Evolutionary conservation across 2,329 filamentous ascomycete species (phyloP).

Genomic region (Phaeosphaeria sp.): DNA sequence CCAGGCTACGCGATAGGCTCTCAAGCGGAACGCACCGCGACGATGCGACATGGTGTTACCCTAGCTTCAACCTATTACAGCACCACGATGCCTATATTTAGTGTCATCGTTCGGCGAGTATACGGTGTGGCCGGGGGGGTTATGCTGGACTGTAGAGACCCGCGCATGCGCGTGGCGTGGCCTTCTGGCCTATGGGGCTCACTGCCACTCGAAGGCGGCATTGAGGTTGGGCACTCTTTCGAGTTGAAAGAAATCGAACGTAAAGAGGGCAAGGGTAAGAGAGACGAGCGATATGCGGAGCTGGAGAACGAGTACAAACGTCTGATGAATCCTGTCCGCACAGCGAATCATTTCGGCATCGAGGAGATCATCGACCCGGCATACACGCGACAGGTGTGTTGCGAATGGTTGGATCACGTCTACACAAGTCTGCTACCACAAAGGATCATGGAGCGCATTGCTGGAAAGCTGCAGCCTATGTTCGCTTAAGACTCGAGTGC

Average conservation of each 20-base stretch:
- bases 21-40: slow-evolving; percentile 66
- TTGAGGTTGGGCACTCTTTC: slow-evolving; percentile 68
- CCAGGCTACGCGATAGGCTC: slow-evolving; percentile 69
- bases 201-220: slow-evolving; percentile 68
- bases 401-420: slow-evolving; percentile 63
- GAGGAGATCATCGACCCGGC: slow-evolving; percentile 72
- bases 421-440: slow-evolving; percentile 62
- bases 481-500: slow-evolving; percentile 29
- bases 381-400: slow-evolving; percentile 62
- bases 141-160: slow-evolving; percentile 69
- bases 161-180: slow-evolving; percentile 68
- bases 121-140: slow-evolving; percentile 71
- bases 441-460: slow-evolving; percentile 54
- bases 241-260: slow-evolving; percentile 64
- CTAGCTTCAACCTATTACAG: slow-evolving; percentile 68
- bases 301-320: slow-evolving; percentile 66
- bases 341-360: slow-evolving; percentile 68
- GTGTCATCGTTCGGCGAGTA: slow-evolving; percentile 65
- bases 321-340: slow-evolving; percentile 70
- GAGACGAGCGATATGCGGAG: slow-evolving; percentile 60
- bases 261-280: slow-evolving; percentile 57
- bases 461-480: slow-evolving; percentile 44
- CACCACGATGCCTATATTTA: slow-evolving; percentile 69
- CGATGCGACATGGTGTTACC: slow-evolving; percentile 69
- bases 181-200: slow-evolving; percentile 69